Conservation (phyloP, 2,329 filamentous ascomycete species). For the Neofusicoccum sp. region DNA sequence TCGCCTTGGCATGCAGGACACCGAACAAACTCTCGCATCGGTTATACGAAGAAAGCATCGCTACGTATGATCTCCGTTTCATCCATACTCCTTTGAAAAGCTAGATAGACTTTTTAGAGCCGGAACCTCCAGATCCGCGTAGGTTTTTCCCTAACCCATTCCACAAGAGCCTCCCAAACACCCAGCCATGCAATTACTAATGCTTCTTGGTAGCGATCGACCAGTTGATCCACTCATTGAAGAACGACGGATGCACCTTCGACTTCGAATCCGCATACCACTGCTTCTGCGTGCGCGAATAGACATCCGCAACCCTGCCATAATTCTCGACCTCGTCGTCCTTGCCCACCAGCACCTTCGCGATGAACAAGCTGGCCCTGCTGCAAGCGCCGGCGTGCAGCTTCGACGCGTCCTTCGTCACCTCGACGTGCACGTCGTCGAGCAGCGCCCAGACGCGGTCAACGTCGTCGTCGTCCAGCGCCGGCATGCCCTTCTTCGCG, state of each 20-base stretch:
- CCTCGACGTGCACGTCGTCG: slow-evolving; percentile 68
- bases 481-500: slow-evolving; percentile 51
- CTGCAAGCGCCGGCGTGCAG: slow-evolving; percentile 76
- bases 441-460: slow-evolving; percentile 59
- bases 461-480: slow-evolving; percentile 45
- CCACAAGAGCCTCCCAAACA: not conserved
- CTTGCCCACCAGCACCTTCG: slow-evolving; percentile 60
- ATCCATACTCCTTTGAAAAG: too few species aligned
- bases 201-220: slow-evolving; percentile 32
- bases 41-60: not conserved
- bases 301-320: slow-evolving; percentile 42
- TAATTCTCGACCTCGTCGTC: slow-evolving; percentile 33
- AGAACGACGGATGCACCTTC: slow-evolving; percentile 46
- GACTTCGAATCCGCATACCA: slow-evolving; percentile 47
- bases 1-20: too few species aligned
- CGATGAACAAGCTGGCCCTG: slow-evolving; percentile 68
- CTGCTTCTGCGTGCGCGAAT: slow-evolving; percentile 46
- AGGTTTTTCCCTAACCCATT: not conserved
- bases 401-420: slow-evolving; percentile 64
- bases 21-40: not conserved
- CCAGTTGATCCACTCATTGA: slow-evolving; percentile 53
- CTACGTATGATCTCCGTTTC: not conserved
- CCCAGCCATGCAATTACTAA: slow-evolving; percentile 1
- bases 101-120: too few species aligned
- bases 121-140: too few species aligned